A percentile compares a stretch with the other conserved stretches of the same genome.
Evolutionary conservation across 495 filamentous ascomycete species (phyloP).

Genomic region (Lophiotrema nucula): DNA sequence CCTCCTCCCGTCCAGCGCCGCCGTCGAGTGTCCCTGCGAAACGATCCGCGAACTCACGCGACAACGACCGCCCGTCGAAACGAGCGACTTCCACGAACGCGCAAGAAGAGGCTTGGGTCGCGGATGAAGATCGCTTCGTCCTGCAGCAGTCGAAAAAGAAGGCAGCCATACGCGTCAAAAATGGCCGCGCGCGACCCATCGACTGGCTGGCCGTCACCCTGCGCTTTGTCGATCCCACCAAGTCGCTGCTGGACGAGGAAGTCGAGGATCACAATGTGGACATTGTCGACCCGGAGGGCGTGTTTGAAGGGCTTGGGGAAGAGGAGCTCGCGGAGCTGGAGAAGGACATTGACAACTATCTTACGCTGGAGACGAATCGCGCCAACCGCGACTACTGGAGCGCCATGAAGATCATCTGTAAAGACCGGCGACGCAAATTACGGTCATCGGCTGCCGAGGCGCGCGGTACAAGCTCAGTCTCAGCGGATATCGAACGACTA

Average conservation of each 20-base stretch:
- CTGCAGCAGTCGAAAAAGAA: constrained; percentile 98
- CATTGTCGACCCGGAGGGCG: constrained; percentile 75
- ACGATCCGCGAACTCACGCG: constrained; percentile 33
- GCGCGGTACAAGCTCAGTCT: constrained; percentile 75
- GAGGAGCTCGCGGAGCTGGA: constrained; percentile 73
- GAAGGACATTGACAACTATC: constrained; percentile 82
- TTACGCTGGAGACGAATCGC: constrained; percentile 72
- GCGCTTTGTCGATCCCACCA: constrained; percentile 79
- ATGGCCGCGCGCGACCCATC: constrained; percentile 86
- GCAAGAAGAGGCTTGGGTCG: constrained; percentile 65
- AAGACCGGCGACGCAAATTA: constrained; percentile 68
- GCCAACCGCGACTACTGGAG: constrained; percentile 87
- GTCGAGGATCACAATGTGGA: constrained; percentile 73
- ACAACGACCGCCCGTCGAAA: constrained; percentile 4
- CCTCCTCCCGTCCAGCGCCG: constrained; percentile 18
- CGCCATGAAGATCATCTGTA: constrained; percentile 80
- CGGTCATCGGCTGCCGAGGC: constrained; percentile 62
- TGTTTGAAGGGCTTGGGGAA: constrained; percentile 74
- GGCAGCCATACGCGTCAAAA: constrained; percentile 92
- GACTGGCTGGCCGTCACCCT: constrained; percentile 94
- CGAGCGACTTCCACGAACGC: constrained; percentile 28
- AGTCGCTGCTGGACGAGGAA: constrained; percentile 73
- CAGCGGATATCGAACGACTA: constrained; percentile 82
- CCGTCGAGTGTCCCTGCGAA: constrained; percentile 37
- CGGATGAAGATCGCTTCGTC: constrained; percentile 94